Conservation (phyloP, 345 rosid genomes). For the Adansonia digitata region DNA sequence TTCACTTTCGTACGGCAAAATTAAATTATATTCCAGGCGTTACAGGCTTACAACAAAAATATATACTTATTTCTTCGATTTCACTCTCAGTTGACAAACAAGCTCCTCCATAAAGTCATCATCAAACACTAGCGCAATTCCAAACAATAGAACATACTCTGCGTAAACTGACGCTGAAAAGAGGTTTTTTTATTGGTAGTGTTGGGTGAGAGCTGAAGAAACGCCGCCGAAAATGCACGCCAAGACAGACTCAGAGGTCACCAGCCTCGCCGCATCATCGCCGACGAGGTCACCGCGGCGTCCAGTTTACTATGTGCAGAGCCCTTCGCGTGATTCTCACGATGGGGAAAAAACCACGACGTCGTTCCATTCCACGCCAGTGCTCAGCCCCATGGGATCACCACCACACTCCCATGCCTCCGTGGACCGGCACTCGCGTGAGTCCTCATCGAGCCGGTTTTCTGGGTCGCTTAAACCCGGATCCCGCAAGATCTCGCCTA, state of each 20-base stretch:
- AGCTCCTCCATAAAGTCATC: conserved; percentile 8
- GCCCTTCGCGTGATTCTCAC: conserved; percentile 93
- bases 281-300: conserved; percentile 90
- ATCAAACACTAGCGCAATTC: neutral
- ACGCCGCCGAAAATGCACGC: conserved; percentile 57
- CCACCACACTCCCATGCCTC: conserved; percentile 96
- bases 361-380: conserved; percentile 95
- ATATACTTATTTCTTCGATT: neutral
- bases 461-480: conserved; percentile 89
- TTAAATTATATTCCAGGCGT: conserved; percentile 13
- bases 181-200: neutral
- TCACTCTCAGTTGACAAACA: conserved; percentile 1
- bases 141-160: neutral
- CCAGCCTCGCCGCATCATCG: conserved; percentile 82
- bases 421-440: conserved; percentile 81
- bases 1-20: neutral
- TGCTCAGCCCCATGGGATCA: too few relatives aligned
- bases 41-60: neutral
- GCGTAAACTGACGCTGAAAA: neutral
- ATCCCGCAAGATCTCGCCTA: too few relatives aligned
- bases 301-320: conserved; percentile 88
- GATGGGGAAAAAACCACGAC: conserved; percentile 96
- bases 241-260: conserved; percentile 98
- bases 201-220: neutral
- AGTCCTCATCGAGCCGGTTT: conserved; percentile 85